Conservation (phyloP, 176 grass and related monocot genomes). For the Guadua angustifolia region DNA sequence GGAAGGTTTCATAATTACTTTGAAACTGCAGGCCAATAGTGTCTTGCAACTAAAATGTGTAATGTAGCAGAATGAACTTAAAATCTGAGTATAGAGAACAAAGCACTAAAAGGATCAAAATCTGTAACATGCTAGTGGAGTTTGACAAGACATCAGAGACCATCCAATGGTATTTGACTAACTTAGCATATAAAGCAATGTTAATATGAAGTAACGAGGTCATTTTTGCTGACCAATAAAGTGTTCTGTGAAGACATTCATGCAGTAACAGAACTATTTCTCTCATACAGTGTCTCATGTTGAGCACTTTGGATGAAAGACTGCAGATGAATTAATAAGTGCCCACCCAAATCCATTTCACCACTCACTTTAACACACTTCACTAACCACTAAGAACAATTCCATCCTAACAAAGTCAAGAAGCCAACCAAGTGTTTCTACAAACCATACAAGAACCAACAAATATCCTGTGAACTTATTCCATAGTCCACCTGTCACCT, state of each 20-base stretch:
- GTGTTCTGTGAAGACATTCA: neutral
- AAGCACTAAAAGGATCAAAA: constrained; percentile 26
- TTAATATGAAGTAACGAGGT: constrained; percentile 11
- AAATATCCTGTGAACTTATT: constrained; percentile 23
- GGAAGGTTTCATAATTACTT: constrained; percentile 27
- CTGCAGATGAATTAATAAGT: neutral
- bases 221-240: neutral
- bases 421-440: constrained; percentile 30
- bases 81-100: neutral
- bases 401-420: constrained; percentile 11
- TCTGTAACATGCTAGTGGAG: neutral
- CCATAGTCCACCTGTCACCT: constrained; percentile 26
- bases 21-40: constrained; percentile 16
- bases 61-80: constrained; percentile 25
- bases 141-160: neutral
- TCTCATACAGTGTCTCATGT: neutral
- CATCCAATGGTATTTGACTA: neutral
- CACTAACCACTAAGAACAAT: neutral
- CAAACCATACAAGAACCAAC: constrained; percentile 9
- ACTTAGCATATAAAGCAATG: neutral
- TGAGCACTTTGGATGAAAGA: constrained; percentile 35
- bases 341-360: neutral
- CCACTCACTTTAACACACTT: neutral
- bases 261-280: neutral
- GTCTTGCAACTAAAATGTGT: constrained; percentile 2